Evolutionary conservation across 169 alveolate species (phyloP).

Genomic region (Cryptosporidium parvum): DNA sequence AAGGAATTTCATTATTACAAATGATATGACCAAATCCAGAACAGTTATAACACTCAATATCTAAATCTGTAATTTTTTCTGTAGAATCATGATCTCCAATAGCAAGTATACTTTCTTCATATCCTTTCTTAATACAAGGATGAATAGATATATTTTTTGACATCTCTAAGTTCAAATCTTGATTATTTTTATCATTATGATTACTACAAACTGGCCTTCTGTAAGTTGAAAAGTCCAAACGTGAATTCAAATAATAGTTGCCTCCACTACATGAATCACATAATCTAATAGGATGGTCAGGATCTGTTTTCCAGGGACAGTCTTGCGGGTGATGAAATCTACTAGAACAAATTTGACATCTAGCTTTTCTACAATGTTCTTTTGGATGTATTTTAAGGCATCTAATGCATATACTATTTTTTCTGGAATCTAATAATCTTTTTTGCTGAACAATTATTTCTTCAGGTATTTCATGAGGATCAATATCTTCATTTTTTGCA

Average conservation of each 20-base stretch:
- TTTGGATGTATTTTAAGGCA: conserved; percentile 32
- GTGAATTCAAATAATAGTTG: conserved; percentile 12
- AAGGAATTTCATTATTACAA: conserved; percentile 35
- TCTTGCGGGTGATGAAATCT: conserved; percentile 2
- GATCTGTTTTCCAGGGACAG: conserved; percentile 37
- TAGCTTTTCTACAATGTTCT: background rate
- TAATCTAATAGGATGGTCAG: background rate
- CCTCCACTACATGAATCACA: conserved; percentile 35
- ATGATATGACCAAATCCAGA: conserved; percentile 29
- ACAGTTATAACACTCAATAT: conserved; percentile 27
- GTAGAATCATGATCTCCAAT: conserved; percentile 12
- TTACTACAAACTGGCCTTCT: conserved; percentile 35
- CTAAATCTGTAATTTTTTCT: background rate
- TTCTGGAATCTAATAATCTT: background rate
- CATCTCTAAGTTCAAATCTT: background rate
- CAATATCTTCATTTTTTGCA: background rate
- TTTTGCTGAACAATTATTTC: conserved; percentile 26
- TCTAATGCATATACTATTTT: conserved; percentile 1
- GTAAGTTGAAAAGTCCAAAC: background rate
- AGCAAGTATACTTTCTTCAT: conserved; percentile 23
- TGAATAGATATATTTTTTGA: background rate
- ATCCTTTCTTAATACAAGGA: conserved; percentile 37
- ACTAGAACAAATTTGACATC: conserved; percentile 50
- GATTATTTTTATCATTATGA: background rate
- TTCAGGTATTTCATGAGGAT: background rate